Evolutionary conservation across 805 yeast species (phyloP), one percentile per base, ranked within the genome.

Genomic region (Candida boidinii): DNA sequence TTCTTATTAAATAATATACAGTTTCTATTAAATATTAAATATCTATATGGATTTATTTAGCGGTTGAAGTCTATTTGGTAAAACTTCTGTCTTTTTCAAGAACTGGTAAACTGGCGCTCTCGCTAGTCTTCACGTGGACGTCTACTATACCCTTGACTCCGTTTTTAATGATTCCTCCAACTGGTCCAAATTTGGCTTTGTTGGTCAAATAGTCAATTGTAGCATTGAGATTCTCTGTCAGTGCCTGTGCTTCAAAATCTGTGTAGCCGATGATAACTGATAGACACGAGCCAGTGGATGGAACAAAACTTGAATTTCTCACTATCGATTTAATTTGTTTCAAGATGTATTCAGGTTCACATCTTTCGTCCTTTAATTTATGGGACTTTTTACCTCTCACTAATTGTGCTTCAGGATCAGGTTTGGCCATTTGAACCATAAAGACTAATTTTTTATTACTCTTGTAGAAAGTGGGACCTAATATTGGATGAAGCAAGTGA

Each of bases 401-500:
- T 26, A 57, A 39, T 28, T 43, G 34, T 5, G 58, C 58, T 19
- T 60, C 62, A 1, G 57, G 48, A 13, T 48, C 41, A 6, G 69
- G 61, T 39, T 45, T 49, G 4, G 72, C 73, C 77, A 81, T 68
- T 46, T 77, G 79, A 4, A 83, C 51, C 65, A 79, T 71, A 41
- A 66, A 70, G 2, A 94, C 94, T 13, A 78, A 60, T 44, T 75
- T 79, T 43, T 73, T 78, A 39, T 74, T 74, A 37, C 73, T 76
- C 35, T 66, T 68, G 55, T 74, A 80, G 47, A 82, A 81, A 3
- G 58, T 44, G 5, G 66, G 62, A 1, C 83, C 82, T 23, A 84
- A 54, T 0, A 79, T 53, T 2, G 58, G 57, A 0, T 83, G 82
- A 19, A 83, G 53, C 16, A 76, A 55, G 39, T 71, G 73, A 45